Evolutionary conservation across 768 basidiomycete genomes (phyloP).

Genomic region (Leccinum sublutescens): DNA sequence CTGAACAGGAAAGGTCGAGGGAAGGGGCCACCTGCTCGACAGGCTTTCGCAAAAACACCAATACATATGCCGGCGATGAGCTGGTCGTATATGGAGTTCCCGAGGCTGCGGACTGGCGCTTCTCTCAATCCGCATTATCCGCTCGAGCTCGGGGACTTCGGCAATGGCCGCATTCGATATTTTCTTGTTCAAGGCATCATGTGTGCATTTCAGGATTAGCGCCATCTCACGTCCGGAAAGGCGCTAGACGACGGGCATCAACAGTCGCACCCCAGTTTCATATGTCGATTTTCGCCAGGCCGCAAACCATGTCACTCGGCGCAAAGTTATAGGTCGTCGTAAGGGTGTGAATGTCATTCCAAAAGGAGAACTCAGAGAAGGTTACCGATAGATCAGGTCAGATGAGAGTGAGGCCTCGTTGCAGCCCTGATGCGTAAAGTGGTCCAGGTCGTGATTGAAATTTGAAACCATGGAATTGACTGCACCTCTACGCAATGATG

Average conservation of each 20-base stretch:
- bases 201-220: neutral
- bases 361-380: slow-evolving; percentile 1
- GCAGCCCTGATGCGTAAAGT: slow-evolving; percentile 5
- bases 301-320: neutral
- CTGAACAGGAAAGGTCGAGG: slow-evolving; percentile 41
- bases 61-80: slow-evolving; percentile 49
- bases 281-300: slow-evolving; percentile 4
- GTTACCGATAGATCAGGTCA: slow-evolving; percentile 6
- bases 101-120: slow-evolving; percentile 40
- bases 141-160: no score
- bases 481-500: neutral
- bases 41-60: slow-evolving; percentile 35
- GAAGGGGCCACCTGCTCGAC: slow-evolving; percentile 49
- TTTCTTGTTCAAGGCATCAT: slow-evolving; percentile 24
- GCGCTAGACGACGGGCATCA: neutral
- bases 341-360: no score
- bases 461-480: slow-evolving; percentile 3
- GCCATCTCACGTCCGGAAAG: neutral
- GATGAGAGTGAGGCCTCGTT: slow-evolving; percentile 3
- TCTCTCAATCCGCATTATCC: neutral
- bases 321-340: slow-evolving; percentile 3
- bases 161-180: slow-evolving; percentile 16
- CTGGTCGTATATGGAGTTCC: slow-evolving; percentile 59
- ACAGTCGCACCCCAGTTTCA: slow-evolving; percentile 1
- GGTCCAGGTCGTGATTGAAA: neutral